Percentiles rank a stretch among this genome's conserved stretches.
Conservation (phyloP, 2,329 filamentous ascomycete species). For the Lasiodiplodia gonubiensis region DNA sequence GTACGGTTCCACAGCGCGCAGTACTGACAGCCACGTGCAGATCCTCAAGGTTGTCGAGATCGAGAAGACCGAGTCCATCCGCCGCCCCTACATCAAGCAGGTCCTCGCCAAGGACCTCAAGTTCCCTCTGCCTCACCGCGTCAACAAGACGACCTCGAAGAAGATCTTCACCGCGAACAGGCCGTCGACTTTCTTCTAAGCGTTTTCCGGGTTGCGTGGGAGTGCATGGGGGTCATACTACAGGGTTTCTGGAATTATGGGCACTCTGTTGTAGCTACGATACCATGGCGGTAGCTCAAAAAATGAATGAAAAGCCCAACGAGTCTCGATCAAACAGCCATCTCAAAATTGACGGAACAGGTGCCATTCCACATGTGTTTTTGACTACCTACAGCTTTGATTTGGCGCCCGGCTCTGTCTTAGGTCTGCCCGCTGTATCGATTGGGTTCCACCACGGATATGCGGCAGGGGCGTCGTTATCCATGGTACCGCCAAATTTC, state of each 20-base stretch:
- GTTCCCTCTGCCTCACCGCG: conserved; percentile 98
- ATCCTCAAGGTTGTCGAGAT: conserved; percentile 98
- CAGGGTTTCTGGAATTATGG: conserved; percentile 47
- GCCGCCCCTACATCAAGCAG: conserved; percentile 99
- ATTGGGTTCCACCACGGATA: conserved; percentile 74
- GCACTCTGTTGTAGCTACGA: conserved; percentile 46
- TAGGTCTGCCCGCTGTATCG: conserved; percentile 51
- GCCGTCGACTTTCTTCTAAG: conserved; percentile 97
- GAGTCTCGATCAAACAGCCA: conserved; percentile 11
- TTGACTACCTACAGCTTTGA: conserved; percentile 19
- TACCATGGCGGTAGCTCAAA: conserved; percentile 36
- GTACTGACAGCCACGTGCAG: conserved; percentile 53
- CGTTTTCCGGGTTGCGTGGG: conserved; percentile 49
- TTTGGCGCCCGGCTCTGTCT: conserved; percentile 35
- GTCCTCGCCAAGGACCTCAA: conserved; percentile 92
- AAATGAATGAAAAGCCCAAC: conserved; percentile 51
- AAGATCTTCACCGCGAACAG: conserved; percentile 93
- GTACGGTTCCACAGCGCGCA: neutral
- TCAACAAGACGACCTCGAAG: conserved; percentile 80
- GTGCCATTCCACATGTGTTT: neutral
- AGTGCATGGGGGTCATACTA: conserved; percentile 38
- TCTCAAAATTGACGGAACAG: neutral
- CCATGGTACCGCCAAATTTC: conserved; percentile 65
- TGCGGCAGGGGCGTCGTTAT: conserved; percentile 62
- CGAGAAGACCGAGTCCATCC: conserved; percentile 88